Evolutionary conservation across 768 basidiomycete species (phyloP).

Genomic region (Suillus ampliporus): DNA sequence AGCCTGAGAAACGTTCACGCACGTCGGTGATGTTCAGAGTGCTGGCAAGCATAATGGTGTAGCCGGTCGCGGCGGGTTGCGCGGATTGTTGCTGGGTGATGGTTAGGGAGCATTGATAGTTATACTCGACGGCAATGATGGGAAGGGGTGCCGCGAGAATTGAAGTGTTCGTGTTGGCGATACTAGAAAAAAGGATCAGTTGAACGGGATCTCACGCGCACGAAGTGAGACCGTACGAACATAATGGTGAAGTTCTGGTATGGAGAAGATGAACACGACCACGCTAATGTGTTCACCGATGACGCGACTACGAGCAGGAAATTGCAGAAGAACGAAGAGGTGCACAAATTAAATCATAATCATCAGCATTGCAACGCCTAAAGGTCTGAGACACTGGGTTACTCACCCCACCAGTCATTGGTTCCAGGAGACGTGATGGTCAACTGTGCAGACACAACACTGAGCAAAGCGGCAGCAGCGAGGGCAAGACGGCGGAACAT

Average conservation of each 20-base stretch:
- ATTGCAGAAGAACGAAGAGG: neutral
- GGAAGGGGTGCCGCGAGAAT: conserved; percentile 44
- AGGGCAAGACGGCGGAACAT: conserved; percentile 42
- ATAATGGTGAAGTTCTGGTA: conserved; percentile 54
- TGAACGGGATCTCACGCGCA: conserved; percentile 14
- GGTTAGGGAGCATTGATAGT: conserved; percentile 62
- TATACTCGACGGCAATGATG: conserved; percentile 55
- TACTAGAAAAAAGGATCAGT: conserved; percentile 33
- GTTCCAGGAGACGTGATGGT: conserved; percentile 51
- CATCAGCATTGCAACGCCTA: neutral
- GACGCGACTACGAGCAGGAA: conserved; percentile 50
- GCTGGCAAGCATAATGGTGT: conserved; percentile 57
- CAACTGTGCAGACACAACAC: conserved; percentile 48
- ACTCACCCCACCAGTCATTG: conserved; percentile 67
- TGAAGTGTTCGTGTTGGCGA: conserved; percentile 49
- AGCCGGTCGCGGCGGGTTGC: conserved; percentile 50
- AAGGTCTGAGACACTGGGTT: neutral
- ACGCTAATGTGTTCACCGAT: conserved; percentile 61
- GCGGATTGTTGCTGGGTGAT: conserved; percentile 53
- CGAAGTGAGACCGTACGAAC: conserved; percentile 42
- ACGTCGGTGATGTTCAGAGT: conserved; percentile 58
- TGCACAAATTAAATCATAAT: conserved; percentile 2
- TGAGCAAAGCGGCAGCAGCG: conserved; percentile 44
- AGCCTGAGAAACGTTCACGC: conserved; percentile 28
- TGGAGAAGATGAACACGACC: conserved; percentile 56